phyloP scores from a whole-genome alignment of 257 asterid species.

The Salvia hispanica region DNA sequence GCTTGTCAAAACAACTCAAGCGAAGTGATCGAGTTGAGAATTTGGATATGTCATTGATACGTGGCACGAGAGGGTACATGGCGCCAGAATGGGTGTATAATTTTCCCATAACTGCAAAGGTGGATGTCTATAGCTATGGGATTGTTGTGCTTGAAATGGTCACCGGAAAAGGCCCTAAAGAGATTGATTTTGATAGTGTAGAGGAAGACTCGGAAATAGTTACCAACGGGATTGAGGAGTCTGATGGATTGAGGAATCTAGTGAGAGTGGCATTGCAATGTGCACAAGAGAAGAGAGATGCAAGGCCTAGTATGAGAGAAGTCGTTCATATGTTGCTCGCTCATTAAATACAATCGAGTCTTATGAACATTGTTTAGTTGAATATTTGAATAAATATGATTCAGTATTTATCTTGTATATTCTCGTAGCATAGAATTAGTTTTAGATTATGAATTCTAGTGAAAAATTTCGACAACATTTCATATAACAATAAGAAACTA shows the following conservation, averaged over 20 bases:
- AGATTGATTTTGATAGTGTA: not conserved
- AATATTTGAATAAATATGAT: too few relatives aligned
- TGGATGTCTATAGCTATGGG: conserved; percentile 20
- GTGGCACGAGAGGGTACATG: conserved; percentile 24
- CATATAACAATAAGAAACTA: too few relatives aligned
- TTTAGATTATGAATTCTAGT: too few relatives aligned
- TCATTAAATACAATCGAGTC: too few relatives aligned
- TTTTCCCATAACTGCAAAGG: conserved; percentile 7
- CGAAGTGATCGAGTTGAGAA: not conserved
- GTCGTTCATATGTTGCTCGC: too few relatives aligned
- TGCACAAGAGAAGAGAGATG: conserved; percentile 5
- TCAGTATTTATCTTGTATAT: too few relatives aligned
- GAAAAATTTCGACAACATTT: too few relatives aligned
- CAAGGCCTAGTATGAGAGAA: too few relatives aligned
- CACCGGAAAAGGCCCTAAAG: not conserved
- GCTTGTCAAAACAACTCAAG: not conserved
- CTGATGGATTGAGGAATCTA: not conserved
- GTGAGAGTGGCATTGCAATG: not conserved
- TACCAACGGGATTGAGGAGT: not conserved
- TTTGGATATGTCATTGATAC: not conserved
- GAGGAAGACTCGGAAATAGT: too few relatives aligned
- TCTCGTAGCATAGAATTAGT: too few relatives aligned
- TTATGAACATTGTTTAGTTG: too few relatives aligned
- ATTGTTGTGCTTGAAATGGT: conserved; percentile 19
- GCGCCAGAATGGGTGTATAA: conserved; percentile 13